Evolutionary conservation across 2,329 filamentous ascomycete genomes (phyloP).

Genomic region (Diaporthe caulivora): DNA sequence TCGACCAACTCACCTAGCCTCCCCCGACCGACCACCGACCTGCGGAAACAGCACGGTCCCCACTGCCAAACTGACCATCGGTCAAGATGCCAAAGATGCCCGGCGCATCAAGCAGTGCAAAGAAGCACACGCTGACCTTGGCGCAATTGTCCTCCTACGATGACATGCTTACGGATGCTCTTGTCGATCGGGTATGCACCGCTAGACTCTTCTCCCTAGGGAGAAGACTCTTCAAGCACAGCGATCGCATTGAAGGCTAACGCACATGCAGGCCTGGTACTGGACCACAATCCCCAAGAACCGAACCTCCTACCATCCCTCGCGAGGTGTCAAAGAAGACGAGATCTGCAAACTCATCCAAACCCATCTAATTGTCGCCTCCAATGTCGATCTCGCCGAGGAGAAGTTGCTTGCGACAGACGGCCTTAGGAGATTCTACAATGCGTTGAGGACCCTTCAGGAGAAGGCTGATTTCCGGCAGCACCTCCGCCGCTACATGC

Average conservation of each 20-base stretch:
- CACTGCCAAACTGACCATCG: constrained; percentile 50
- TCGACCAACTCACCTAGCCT: background rate
- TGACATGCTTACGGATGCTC: constrained; percentile 93
- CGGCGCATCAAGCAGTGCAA: constrained; percentile 52
- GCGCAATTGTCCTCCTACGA: constrained; percentile 93
- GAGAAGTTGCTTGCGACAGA: constrained; percentile 77
- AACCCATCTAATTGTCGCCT: constrained; percentile 77
- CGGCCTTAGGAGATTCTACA: constrained; percentile 79
- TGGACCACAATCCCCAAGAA: constrained; percentile 98
- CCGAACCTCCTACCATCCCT: constrained; percentile 85
- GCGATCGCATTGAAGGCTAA: constrained; percentile 41
- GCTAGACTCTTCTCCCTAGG: background rate
- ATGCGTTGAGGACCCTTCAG: constrained; percentile 76
- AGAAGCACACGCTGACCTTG: constrained; percentile 83
- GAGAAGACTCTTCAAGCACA: background rate
- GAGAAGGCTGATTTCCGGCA: constrained; percentile 89
- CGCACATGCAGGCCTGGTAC: constrained; percentile 80
- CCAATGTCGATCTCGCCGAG: constrained; percentile 79
- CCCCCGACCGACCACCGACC: constrained; percentile 31
- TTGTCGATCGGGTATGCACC: constrained; percentile 89
- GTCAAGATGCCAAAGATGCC: constrained; percentile 37
- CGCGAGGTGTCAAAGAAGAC: constrained; percentile 79
- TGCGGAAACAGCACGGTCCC: constrained; percentile 49
- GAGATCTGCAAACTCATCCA: constrained; percentile 73
- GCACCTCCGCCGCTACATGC: constrained; percentile 90